Evolutionary conservation across 768 basidiomycete genomes (phyloP), one percentile per base, ranked within the genome.

Genomic region (Pleurotus pulmonarius): DNA sequence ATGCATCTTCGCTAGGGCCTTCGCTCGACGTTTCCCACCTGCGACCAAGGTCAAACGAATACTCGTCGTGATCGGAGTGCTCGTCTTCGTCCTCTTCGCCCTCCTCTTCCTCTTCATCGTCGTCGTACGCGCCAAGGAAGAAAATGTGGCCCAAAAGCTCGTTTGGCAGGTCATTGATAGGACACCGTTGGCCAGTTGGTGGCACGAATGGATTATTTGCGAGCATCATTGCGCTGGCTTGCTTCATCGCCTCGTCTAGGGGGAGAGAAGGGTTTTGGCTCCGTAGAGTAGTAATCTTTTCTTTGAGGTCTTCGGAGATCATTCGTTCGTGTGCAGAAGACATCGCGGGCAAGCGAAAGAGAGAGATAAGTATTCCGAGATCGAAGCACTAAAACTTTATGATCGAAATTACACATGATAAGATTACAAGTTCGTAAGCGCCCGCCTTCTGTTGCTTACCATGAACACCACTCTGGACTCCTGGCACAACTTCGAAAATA

Each of bases 141-240:
- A 85, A 86, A 56, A 86, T 80, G 58, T 78, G 73, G 0, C 76
- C 79, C 5, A 86, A 74, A 22, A 86, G 70, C 61, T 86, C 84
- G 15, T 76, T 76, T 1, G 83, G 83, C 13, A 85, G 74, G 38
- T 71, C 67, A 55, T 83, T 80, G 34, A 85, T 73, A 1, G 75
- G 79, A 59, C 82, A 83, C 34, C 66, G 63, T 2, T 65, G 70
- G 49, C 74, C 72, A 20, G 65, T 66, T 0, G 80, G 80, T 9
- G 82, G 78, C 24, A 75, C 64, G 56, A 72, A 82, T 0, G 77
- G 82, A 56, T 82, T 82, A 61, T 80, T 75, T 25, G 62, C 59
- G 34, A 79, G 71, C 67, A 78, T 67, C 5, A 71, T 66, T 20
- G 61, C 59, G 5, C 71, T 65, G 24, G 74, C 70, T 58, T 68